Conservation (phyloP, 306 rosid genomes). For the cucumber (Cucumis sativus) region DNA sequence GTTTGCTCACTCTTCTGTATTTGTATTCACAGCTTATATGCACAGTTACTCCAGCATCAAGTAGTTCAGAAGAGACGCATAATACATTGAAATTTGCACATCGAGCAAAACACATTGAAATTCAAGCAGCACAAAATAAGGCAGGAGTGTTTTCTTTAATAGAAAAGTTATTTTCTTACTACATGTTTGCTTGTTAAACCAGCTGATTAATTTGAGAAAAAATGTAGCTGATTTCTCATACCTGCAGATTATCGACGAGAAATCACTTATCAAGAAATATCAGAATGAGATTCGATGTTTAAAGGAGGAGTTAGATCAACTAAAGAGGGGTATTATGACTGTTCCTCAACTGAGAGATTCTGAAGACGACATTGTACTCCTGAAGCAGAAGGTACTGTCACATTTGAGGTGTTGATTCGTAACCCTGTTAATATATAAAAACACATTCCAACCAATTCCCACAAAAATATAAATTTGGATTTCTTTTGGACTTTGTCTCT, state of each 20-base stretch:
- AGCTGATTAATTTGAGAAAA: slow-evolving; percentile 1
- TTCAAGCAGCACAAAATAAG: slow-evolving; percentile 92
- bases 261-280: slow-evolving; percentile 94
- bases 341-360: slow-evolving; percentile 65
- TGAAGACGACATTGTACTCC: slow-evolving; percentile 59
- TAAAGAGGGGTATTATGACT: slow-evolving; percentile 68
- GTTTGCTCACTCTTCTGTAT: slow-evolving; percentile 14
- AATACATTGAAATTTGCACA: slow-evolving; percentile 96
- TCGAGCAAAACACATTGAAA: slow-evolving; percentile 94
- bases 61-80: slow-evolving; percentile 92
- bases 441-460: too few relatives aligned
- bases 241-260: slow-evolving; percentile 96
- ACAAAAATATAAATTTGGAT: too few relatives aligned
- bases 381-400: slow-evolving; percentile 72
- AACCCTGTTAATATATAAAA: too few relatives aligned
- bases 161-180: not conserved
- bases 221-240: not conserved
- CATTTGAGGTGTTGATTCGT: not conserved
- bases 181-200: slow-evolving; percentile 12
- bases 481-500: too few relatives aligned
- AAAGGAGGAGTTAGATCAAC: slow-evolving; percentile 84
- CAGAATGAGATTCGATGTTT: slow-evolving; percentile 81
- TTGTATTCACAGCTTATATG: slow-evolving; percentile 72
- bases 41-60: slow-evolving; percentile 95
- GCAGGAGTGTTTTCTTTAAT: slow-evolving; percentile 15